Conservation (phyloP, 2,329 filamentous ascomycete species). For the Fusarium chlamydosporum region DNA sequence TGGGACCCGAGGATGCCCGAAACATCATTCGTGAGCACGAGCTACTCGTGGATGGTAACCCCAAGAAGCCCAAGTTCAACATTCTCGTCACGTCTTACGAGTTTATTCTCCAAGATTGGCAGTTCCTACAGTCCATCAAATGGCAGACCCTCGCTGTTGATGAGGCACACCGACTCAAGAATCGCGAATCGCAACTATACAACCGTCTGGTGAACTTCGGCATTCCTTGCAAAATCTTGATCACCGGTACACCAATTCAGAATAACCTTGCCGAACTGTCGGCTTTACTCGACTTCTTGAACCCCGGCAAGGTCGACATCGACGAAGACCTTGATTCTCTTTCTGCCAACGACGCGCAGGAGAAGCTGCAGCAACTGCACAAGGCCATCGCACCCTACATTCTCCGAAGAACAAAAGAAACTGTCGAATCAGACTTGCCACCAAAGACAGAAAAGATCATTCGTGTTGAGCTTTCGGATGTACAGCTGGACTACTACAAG, state of each 20-base stretch:
- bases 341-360: constrained; percentile 82
- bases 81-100: constrained; percentile 98
- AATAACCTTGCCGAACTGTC: constrained; percentile 95
- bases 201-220: constrained; percentile 87
- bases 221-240: constrained; percentile 88
- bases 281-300: constrained; percentile 94
- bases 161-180: constrained; percentile 96
- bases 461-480: constrained; percentile 94
- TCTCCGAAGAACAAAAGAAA: constrained; percentile 94
- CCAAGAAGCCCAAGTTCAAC: constrained; percentile 94
- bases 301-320: constrained; percentile 92
- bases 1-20: constrained; percentile 88
- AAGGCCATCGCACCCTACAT: constrained; percentile 93
- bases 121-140: constrained; percentile 89
- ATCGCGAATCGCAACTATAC: constrained; percentile 94
- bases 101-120: constrained; percentile 88
- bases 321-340: constrained; percentile 91
- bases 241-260: constrained; percentile 97
- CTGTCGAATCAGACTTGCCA: constrained; percentile 94
- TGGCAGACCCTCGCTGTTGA: constrained; percentile 98
- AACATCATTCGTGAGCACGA: constrained; percentile 92
- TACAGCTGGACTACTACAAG: constrained; percentile 98
- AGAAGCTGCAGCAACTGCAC: constrained; percentile 89
- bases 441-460: constrained; percentile 99
- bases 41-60: constrained; percentile 86